Evolutionary conservation across 768 basidiomycete species (phyloP), one percentile per base, ranked within the genome.

Genomic region (Boletus subparvulus): DNA sequence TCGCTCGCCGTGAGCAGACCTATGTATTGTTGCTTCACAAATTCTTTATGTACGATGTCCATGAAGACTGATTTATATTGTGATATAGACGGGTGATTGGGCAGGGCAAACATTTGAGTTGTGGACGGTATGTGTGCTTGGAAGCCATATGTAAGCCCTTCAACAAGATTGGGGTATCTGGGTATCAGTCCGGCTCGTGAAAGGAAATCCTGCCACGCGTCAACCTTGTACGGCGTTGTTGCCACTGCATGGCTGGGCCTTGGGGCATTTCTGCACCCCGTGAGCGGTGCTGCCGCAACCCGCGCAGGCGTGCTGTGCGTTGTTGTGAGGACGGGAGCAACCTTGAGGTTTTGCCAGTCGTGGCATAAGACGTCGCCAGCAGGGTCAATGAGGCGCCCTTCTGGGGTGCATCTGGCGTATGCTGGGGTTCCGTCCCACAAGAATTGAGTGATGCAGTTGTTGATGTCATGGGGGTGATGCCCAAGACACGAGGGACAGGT

Each of bases 1-100:
- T 42, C 33, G 1, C 26, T 48, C 42, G 42, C 35, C 46, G 71
- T 71, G 16, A 40, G 24, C 1, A 41, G 56, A 3, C 46, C 51
- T 0, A 48, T 10, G 14, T 57, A 57, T 0, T 35, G 1, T 1
- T n/a, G 11, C 17, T 52, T 30, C 30, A 2, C 7, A 6, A 30
- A 30, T 7, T 30, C 6, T 30, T 30, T 30, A 30, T 30, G 30
- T 57, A 57, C 26, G 7, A 57, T 52, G 0, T 57, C 30, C 5
- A n/a, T 9, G 9, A 55, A 56, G 17, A 26, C n/a, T 5, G 30
- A 0, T 6, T 12, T 11, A 8, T 30, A 3, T 8, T 14, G 11
- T 1, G 1, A 0, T 6, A 48, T 13, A 1, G 43, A 35, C 2
- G 28, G 21, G 30, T 30, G 5, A 30, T 30, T 30, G 1, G 30